These are phyloP conservation scores for Yamadazyma jaroonii DNA, from an alignment of 1,139 yeast genomes.

Conservation along the genomic window DNA sequence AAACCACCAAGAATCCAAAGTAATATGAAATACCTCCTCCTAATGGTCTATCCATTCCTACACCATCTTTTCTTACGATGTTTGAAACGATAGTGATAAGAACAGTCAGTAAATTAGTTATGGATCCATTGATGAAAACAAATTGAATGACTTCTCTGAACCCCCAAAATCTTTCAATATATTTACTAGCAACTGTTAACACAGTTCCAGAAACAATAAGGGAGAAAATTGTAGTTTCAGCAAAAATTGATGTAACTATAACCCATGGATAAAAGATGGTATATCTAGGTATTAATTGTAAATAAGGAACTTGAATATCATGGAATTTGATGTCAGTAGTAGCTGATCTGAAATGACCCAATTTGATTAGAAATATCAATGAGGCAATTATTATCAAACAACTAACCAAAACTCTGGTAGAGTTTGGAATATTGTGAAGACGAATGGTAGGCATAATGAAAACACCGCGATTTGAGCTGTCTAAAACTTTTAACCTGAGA, in stretches of 20 bases:
- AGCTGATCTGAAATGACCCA: slow-evolving; percentile 33
- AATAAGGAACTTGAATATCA: slow-evolving; percentile 52
- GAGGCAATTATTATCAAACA: slow-evolving; percentile 22
- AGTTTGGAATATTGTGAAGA: slow-evolving; percentile 20
- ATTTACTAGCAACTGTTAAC: slow-evolving; percentile 50
- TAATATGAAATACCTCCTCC: slow-evolving; percentile 76
- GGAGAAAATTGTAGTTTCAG: slow-evolving; percentile 58
- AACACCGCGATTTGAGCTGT: too few relatives aligned
- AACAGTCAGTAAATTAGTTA: slow-evolving; percentile 57
- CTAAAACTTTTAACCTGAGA: too few relatives aligned
- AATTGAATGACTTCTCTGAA: slow-evolving; percentile 58
- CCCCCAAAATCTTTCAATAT: slow-evolving; percentile 58
- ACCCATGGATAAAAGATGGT: slow-evolving; percentile 74
- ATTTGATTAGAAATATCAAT: slow-evolving; percentile 27
- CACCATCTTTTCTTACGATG: slow-evolving; percentile 33
- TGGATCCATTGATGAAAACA: slow-evolving; percentile 52
- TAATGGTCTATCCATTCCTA: slow-evolving; percentile 45
- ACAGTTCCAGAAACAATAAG: slow-evolving; percentile 48
- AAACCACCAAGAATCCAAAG: slow-evolving; percentile 77
- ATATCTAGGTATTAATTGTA: slow-evolving; percentile 69
- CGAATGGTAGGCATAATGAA: slow-evolving; percentile 8
- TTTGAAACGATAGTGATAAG: slow-evolving; percentile 39
- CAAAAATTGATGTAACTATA: slow-evolving; percentile 65
- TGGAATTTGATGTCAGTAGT: slow-evolving; percentile 20
- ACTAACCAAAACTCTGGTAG: slow-evolving; percentile 28